Conservation (phyloP, 805 yeast species). For the Schizosaccharomyces osmophilus region DNA sequence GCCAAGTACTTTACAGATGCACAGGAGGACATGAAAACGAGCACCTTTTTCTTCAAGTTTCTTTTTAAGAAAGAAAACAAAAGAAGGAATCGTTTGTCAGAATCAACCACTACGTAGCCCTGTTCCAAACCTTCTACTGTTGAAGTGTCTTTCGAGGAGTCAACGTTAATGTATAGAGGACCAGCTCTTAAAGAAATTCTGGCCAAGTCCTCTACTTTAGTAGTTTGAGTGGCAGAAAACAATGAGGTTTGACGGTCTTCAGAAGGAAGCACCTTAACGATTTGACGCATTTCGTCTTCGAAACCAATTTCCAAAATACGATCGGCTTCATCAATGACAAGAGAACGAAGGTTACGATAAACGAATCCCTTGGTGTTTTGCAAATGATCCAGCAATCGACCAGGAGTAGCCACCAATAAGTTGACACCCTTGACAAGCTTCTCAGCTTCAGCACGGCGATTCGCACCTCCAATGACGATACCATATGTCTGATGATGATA, state of each 20-base stretch:
- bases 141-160: slow-evolving; percentile 53
- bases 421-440: slow-evolving; percentile 86
- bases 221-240: slow-evolving; percentile 97
- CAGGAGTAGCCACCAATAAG: slow-evolving; percentile 87
- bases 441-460: slow-evolving; percentile 91
- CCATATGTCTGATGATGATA: slow-evolving; percentile 84
- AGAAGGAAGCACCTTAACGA: slow-evolving; percentile 74
- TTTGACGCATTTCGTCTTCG: slow-evolving; percentile 96
- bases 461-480: slow-evolving; percentile 94
- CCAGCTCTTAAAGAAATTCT: slow-evolving; percentile 86
- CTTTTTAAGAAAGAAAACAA: slow-evolving; percentile 83
- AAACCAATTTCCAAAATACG: slow-evolving; percentile 92
- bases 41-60: slow-evolving; percentile 71
- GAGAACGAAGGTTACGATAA: slow-evolving; percentile 79
- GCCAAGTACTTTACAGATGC: slow-evolving; percentile 91
- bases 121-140: slow-evolving; percentile 95
- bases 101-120: slow-evolving; percentile 93
- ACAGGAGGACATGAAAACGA: slow-evolving; percentile 88
- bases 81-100: slow-evolving; percentile 76
- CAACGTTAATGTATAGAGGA: slow-evolving; percentile 83
- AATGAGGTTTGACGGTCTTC: slow-evolving; percentile 79
- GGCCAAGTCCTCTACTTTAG: slow-evolving; percentile 94
- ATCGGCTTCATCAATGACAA: slow-evolving; percentile 94
- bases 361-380: slow-evolving; percentile 47
- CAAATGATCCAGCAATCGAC: slow-evolving; percentile 83